A percentile compares a stretch with the other conserved stretches of the same genome.
These are phyloP conservation scores for Hanseniaspora lachancei DNA, from an alignment of 805 yeast species.

Conservation along the genomic window DNA sequence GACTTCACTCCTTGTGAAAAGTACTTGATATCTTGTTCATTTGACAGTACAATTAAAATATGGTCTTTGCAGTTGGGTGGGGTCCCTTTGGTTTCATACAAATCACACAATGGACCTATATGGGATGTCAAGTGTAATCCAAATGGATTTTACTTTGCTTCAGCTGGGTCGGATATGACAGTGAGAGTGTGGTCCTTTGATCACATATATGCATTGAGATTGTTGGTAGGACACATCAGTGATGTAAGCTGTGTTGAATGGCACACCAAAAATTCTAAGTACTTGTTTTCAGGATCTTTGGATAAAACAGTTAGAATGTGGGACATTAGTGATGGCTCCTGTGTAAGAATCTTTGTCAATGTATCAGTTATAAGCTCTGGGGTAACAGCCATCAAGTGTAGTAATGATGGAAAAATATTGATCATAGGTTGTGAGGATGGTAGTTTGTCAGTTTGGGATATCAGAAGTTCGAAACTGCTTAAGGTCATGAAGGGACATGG, in stretches of 20 bases:
- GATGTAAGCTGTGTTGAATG: constrained; percentile 92
- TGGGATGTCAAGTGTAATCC: constrained; percentile 97
- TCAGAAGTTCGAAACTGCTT: constrained; percentile 75
- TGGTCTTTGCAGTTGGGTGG: constrained; percentile 92
- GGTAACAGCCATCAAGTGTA: constrained; percentile 68
- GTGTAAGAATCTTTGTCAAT: constrained; percentile 84
- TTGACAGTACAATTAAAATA: constrained; percentile 79
- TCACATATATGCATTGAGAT: constrained; percentile 88
- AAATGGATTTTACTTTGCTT: constrained; percentile 93
- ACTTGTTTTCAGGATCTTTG: constrained; percentile 86
- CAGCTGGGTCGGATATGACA: constrained; percentile 94
- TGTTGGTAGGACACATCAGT: constrained; percentile 92
- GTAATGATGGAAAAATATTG: constrained; percentile 95
- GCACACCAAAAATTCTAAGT: constrained; percentile 84
- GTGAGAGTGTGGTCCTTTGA: constrained; percentile 97
- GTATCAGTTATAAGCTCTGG: constrained; percentile 44
- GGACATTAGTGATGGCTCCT: constrained; percentile 81
- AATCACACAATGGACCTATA: constrained; percentile 90
- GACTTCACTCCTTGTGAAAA: constrained; percentile 84
- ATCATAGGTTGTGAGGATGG: constrained; percentile 93
- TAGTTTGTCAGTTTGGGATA: constrained; percentile 81
- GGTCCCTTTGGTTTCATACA: constrained; percentile 70
- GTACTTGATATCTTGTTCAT: constrained; percentile 69
- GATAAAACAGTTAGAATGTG: constrained; percentile 97
- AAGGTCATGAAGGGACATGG: constrained; percentile 96